Base-by-base conservation (phyloP, 257 asterid species). In the Misopates orontium region DNA sequence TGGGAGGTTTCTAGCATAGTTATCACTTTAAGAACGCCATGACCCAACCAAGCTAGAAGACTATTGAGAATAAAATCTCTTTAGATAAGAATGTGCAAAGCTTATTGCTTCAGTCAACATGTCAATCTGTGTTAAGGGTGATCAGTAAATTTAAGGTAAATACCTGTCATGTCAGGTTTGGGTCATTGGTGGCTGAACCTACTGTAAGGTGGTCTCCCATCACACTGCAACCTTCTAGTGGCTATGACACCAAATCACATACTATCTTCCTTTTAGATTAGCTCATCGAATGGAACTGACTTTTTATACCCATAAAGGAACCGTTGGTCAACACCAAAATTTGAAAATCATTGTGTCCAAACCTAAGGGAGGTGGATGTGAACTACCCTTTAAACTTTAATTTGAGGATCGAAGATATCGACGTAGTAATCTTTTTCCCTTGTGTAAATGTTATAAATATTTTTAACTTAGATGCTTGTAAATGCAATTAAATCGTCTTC, bases 51-150 rank as follows among this genome's bases (percentile, higher is more conserved):
- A 23, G 56, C 59, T 44, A 25, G 24, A 39, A 44, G 36, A 28
- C 20, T 25, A 42, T 17, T 56, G 39, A 45, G 16, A 18, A 11
- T 22, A 15, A 11, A 53, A 42, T 67, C 14, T 55, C 23, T 42
- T 61, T 55, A 42, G 28, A 44, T 42, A 21, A 22, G 28, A 25
- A 41, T 10, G 20, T 3, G 16, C 16, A n/a, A n/a, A 67, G 64
- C 54, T 44, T 62, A n/a, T 62, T 32, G 10, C 44, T 19, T 53
- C 53, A 10, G 7, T 39, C 63, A 54, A 25, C 62, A 25, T 64
- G 36, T 8, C 16, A 16, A 11, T 47, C 21, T 54, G 55, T 40
- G 42, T 17, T 49, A 10, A 11, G n/a, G 16, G 41, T 54, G 56
- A 42, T 44, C 42, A 62, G 23, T 44, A 62, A 60, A n/a, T 44